Conservation (phyloP, 139 green algal genomes). For the Yamagishiella unicocca region DNA sequence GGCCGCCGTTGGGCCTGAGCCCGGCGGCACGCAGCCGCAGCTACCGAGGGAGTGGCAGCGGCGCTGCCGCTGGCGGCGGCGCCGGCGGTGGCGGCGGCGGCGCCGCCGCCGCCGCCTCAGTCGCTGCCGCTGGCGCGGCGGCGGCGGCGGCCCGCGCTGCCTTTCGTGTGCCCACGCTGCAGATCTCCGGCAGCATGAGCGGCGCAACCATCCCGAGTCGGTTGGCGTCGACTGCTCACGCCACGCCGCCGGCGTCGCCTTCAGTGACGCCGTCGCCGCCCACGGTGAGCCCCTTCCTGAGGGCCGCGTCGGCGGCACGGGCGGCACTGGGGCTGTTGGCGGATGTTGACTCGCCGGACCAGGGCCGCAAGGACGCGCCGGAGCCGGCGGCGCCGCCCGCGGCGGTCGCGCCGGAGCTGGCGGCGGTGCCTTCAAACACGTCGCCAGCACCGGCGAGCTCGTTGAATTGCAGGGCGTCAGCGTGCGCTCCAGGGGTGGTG, state of each 20-base stretch:
- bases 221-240: background rate
- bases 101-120: background rate
- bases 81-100: background rate
- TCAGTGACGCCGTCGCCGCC: background rate
- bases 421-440: background rate
- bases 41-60: too few species aligned
- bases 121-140: background rate
- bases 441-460: too few species aligned
- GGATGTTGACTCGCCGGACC: too few species aligned
- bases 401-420: too few species aligned
- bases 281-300: conserved; percentile 9
- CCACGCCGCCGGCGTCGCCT: background rate
- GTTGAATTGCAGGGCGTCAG: too few species aligned
- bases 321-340: background rate
- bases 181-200: background rate
- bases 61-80: background rate
- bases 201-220: background rate
- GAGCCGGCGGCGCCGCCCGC: too few species aligned
- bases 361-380: too few species aligned
- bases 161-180: background rate
- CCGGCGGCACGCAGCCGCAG: too few species aligned
- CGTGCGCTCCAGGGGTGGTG: too few species aligned
- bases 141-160: background rate
- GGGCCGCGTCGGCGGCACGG: background rate
- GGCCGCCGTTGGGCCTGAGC: too few species aligned